Evolutionary conservation across 176 grass and related monocot genomes (phyloP).

Genomic region (Coix lacrymajobi): DNA sequence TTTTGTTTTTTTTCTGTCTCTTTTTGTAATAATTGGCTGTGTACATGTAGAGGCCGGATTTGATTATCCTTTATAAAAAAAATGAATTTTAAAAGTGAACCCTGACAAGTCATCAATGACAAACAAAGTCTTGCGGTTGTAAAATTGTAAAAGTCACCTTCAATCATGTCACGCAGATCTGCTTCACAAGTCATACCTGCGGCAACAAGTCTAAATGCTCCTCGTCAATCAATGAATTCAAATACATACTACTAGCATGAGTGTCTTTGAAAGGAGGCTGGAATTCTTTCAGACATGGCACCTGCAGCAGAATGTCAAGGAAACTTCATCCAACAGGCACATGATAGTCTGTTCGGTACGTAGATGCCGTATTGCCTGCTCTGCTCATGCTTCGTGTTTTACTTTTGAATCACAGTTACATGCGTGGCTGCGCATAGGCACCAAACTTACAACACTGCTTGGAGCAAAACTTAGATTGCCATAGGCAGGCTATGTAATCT

Average conservation of each 20-base stretch:
- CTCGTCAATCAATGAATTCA: not conserved
- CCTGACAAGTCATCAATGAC: too few relatives aligned
- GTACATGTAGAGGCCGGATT: too few relatives aligned
- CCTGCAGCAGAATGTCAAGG: not conserved
- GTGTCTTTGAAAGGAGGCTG: not conserved
- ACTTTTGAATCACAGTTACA: not conserved
- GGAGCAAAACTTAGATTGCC: not conserved
- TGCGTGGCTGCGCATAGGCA: not conserved
- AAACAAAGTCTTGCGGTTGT: not conserved
- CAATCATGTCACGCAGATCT: constrained; percentile 11
- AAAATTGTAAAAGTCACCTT: not conserved
- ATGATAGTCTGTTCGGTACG: not conserved
- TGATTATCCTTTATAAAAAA: too few relatives aligned
- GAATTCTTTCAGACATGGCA: not conserved
- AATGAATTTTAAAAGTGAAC: too few relatives aligned
- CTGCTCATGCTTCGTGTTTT: not conserved
- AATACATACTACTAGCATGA: not conserved
- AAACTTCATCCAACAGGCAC: not conserved
- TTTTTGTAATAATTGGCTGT: too few relatives aligned
- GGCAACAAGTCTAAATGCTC: constrained; percentile 6
- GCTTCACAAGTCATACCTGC: not conserved
- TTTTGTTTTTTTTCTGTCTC: too few relatives aligned
- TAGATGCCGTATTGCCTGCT: not conserved
- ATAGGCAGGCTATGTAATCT: not conserved
- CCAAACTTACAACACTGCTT: constrained; percentile 3